These are phyloP conservation scores for Ceratocystis cubensis DNA, from an alignment of 2,329 filamentous ascomycete genomes.

Conservation along the genomic window DNA sequence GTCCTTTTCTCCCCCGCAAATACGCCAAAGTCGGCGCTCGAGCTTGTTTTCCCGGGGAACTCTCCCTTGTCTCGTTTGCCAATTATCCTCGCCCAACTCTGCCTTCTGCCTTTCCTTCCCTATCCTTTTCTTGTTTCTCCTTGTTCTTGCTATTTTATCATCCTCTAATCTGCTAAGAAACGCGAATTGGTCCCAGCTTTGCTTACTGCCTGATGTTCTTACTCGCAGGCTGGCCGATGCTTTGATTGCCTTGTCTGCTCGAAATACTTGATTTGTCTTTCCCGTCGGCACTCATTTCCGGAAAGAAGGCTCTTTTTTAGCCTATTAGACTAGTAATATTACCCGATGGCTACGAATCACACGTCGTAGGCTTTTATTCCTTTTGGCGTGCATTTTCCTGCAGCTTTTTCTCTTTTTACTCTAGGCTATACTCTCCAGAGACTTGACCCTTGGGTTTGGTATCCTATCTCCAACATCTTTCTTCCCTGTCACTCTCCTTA, in stretches of 20 bases:
- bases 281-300: slow-evolving; percentile 8
- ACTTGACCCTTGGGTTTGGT: not conserved
- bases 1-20: slow-evolving; percentile 13
- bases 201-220: not conserved
- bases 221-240: not conserved
- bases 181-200: not conserved
- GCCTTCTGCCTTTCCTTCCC: not conserved
- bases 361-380: not conserved
- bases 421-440: not conserved
- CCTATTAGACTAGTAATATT: not conserved
- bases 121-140: not conserved
- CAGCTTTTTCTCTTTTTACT: not conserved
- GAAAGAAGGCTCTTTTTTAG: not conserved
- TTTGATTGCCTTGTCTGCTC: not conserved
- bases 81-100: too few relatives aligned
- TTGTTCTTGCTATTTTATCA: not conserved
- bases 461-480: not conserved
- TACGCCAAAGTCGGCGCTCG: slow-evolving; percentile 4
- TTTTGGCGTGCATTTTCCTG: not conserved
- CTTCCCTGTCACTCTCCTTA: not conserved
- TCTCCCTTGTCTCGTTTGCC: slow-evolving; percentile 1
- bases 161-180: not conserved
- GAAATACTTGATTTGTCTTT: not conserved
- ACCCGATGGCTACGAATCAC: not conserved
- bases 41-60: slow-evolving; percentile 1